These are phyloP conservation scores for Iberis amara DNA, from an alignment of 441 rosid species.

Conservation along the genomic window DNA sequence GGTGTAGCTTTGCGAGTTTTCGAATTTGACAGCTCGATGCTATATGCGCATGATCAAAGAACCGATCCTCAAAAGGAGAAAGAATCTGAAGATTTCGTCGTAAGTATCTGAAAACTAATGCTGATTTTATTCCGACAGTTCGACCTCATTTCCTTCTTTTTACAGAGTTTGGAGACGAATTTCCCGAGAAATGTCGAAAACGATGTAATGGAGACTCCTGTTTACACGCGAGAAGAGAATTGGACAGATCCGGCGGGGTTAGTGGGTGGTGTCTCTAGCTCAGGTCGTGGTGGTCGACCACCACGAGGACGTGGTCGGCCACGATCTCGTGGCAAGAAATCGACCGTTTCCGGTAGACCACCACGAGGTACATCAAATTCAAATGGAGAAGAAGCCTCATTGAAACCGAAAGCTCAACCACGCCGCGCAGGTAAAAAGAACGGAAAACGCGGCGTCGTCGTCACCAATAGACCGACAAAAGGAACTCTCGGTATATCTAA, in stretches of 20 bases:
- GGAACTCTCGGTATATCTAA: slow-evolving; percentile 33
- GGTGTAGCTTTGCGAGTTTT: slow-evolving; percentile 62
- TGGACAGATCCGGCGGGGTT: slow-evolving; percentile 39
- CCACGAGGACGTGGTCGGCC: slow-evolving; percentile 46
- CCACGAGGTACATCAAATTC: slow-evolving; percentile 29
- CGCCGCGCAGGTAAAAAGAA: slow-evolving; percentile 48
- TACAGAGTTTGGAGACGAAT: slow-evolving; percentile 37
- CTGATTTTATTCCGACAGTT: not conserved
- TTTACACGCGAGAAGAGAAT: slow-evolving; percentile 42
- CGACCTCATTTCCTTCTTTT: slow-evolving; percentile 18
- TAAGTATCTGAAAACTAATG: slow-evolving; percentile 30
- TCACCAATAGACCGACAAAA: slow-evolving; percentile 41
- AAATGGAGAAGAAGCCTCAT: slow-evolving; percentile 28
- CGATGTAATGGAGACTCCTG: slow-evolving; percentile 32
- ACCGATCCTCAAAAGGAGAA: slow-evolving; percentile 41
- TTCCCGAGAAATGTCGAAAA: slow-evolving; percentile 33
- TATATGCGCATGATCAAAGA: slow-evolving; percentile 44
- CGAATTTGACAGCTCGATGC: slow-evolving; percentile 56
- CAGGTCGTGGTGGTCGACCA: slow-evolving; percentile 39
- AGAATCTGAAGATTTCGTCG: slow-evolving; percentile 40
- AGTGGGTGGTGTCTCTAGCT: slow-evolving; percentile 28
- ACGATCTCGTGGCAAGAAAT: slow-evolving; percentile 34
- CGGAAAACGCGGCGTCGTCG: slow-evolving; percentile 36
- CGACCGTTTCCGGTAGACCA: slow-evolving; percentile 38
- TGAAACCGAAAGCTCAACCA: slow-evolving; percentile 46